Evolutionary conservation across 345 rosid genomes (phyloP).

Genomic region (Dimocarpus longan): DNA sequence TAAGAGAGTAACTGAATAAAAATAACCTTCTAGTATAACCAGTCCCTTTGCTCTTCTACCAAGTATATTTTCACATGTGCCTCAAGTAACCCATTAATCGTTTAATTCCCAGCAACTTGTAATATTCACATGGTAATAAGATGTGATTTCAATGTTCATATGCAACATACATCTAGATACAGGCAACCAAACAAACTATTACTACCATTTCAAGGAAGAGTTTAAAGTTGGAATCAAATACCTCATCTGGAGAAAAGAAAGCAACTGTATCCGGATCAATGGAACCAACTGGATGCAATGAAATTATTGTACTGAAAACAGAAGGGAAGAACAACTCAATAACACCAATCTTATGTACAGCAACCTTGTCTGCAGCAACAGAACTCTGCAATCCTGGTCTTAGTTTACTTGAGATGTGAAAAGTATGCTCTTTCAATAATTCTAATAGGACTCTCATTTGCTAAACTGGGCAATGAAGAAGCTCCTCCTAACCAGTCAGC

Average conservation of each 20-base stretch:
- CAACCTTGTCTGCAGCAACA: slow-evolving; percentile 52
- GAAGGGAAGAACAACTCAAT: slow-evolving; percentile 78
- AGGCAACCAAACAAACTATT: not conserved
- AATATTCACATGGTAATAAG: not conserved
- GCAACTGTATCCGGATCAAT: slow-evolving; percentile 88
- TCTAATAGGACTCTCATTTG: slow-evolving; percentile 65
- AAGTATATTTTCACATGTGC: not conserved
- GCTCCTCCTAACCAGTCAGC: slow-evolving; percentile 86
- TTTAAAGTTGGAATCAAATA: slow-evolving; percentile 23
- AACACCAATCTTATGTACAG: slow-evolving; percentile 63
- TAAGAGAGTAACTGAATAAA: not conserved
- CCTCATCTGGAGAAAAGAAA: slow-evolving; percentile 98
- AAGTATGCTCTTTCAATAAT: slow-evolving; percentile 52
- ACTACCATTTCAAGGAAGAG: not conserved
- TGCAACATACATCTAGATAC: not conserved
- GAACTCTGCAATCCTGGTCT: slow-evolving; percentile 48
- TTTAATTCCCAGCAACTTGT: not conserved
- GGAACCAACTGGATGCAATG: slow-evolving; percentile 94
- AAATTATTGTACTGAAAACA: slow-evolving; percentile 75
- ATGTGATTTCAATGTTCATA: not conserved
- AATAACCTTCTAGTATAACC: not conserved
- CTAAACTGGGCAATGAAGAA: slow-evolving; percentile 55
- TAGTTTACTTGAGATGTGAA: slow-evolving; percentile 56
- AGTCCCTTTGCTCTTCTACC: not conserved
- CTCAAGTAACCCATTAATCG: not conserved